These are phyloP conservation scores for Backusella parvicylindrica DNA, from an alignment of 192 early-diverging fungal genomes.

Conservation along the genomic window DNA sequence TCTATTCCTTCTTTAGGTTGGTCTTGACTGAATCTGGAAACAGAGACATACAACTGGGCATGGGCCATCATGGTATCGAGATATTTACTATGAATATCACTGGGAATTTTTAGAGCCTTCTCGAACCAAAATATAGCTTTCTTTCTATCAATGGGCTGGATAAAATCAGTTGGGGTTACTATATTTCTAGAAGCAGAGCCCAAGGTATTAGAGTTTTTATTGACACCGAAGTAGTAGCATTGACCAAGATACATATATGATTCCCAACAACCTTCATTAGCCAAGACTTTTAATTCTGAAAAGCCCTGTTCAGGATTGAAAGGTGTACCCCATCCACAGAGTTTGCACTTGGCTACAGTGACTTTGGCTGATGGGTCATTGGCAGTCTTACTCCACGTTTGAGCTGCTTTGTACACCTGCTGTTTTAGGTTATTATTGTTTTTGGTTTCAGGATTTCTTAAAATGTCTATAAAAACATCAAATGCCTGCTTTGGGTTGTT, in stretches of 20 bases:
- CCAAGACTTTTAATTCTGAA: slow-evolving; percentile 8
- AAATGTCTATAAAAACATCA: slow-evolving; percentile 8
- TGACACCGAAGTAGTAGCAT: slow-evolving; percentile 27
- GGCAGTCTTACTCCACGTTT: neutral
- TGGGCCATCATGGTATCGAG: neutral
- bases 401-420: slow-evolving; percentile 7
- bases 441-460: neutral
- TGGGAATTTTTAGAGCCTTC: neutral
- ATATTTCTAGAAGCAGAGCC: neutral
- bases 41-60: slow-evolving; percentile 27
- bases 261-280: slow-evolving; percentile 17
- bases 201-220: neutral
- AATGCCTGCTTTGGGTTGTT: neutral
- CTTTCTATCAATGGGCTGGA: slow-evolving; percentile 19
- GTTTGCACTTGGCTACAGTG: slow-evolving; percentile 27
- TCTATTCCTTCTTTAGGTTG: slow-evolving; percentile 7
- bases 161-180: neutral
- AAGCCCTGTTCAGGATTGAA: slow-evolving; percentile 20
- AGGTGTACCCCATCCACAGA: slow-evolving; percentile 33
- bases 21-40: slow-evolving; percentile 16
- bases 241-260: slow-evolving; percentile 32
- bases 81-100: neutral
- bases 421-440: slow-evolving; percentile 4
- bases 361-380: slow-evolving; percentile 18
- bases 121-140: slow-evolving; percentile 29